A percentile compares a stretch with the other conserved stretches of the same genome.
Evolutionary conservation across 345 rosid genomes (phyloP).

Genomic region (Streptanthus diversifolius): DNA sequence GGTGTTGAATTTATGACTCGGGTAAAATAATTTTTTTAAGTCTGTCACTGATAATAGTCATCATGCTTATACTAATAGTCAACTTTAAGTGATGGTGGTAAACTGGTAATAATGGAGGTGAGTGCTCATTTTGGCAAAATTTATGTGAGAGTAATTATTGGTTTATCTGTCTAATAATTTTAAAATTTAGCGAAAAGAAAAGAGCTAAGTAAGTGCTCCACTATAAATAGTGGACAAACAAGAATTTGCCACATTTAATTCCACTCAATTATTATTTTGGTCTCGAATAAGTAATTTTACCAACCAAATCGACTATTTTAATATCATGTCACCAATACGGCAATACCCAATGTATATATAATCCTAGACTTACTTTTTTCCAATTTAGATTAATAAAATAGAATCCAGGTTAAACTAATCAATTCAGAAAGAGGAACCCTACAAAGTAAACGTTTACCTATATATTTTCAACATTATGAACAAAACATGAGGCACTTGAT

Average conservation of each 20-base stretch:
- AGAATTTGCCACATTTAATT: slow-evolving; percentile 28
- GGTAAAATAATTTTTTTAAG: no score
- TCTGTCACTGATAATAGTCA: neutral
- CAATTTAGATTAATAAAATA: neutral
- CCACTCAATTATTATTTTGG: slow-evolving; percentile 18
- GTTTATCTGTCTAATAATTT: neutral
- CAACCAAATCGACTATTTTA: slow-evolving; percentile 10
- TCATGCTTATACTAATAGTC: neutral
- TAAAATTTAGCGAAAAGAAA: slow-evolving; percentile 24
- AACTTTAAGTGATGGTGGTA: neutral
- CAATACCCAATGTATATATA: neutral
- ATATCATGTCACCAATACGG: slow-evolving; percentile 1
- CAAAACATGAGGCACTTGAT: neutral
- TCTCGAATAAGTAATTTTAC: slow-evolving; percentile 18
- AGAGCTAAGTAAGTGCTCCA: slow-evolving; percentile 32
- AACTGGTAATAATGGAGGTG: neutral
- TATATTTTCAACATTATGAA: neutral
- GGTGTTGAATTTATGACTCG: no score
- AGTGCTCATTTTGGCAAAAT: neutral
- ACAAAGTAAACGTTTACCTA: neutral
- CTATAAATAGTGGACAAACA: slow-evolving; percentile 27
- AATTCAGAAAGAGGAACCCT: neutral
- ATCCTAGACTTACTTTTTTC: neutral
- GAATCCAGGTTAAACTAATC: neutral
- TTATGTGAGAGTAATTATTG: neutral